Evolutionary conservation across 768 basidiomycete species (phyloP), one percentile per base, ranked within the genome.

Genomic region (Hydnomerulius pinastri): DNA sequence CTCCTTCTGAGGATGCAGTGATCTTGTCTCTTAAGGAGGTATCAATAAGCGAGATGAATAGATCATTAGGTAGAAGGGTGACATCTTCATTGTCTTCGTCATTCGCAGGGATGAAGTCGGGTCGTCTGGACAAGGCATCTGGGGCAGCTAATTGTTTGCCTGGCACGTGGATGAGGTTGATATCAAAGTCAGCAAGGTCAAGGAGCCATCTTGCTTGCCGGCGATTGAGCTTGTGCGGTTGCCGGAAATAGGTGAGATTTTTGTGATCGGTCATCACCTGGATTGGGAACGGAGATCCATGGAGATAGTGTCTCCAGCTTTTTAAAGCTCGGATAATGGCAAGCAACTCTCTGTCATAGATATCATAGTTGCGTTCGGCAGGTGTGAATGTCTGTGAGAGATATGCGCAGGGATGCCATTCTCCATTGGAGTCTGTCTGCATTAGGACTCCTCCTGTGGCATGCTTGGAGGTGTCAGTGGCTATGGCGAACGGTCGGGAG

Each of bases 351-450:
- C 24, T 0, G 50, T 83, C 72, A 50, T 79, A 69, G 17, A 77
- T 72, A 12, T 77, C 63, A 51, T 82, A 81, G 57, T 81, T 82
- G 2, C 60, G 24, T 55, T 83, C 72, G 0, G 73, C 59, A 0
- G 58, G 20, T 1, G 35, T 37, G 17, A 55, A 51, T 0, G 39
- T 18, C 2, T 48, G 6, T 1, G 32, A 39, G 9, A n/a, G 20
- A 18, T 17, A 15, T n/a, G n/a, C n/a, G n/a, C n/a, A n/a, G n/a
- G n/a, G n/a, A n/a, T n/a, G n/a, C n/a, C n/a, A n/a, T n/a, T 37
- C 36, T 1, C 48, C 29, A 20, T 43, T 50, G 8, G 17, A 4
- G 4, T 50, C 48, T 3, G 30, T 43, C 20, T 50, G 41, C 6
- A 43, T 17, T 0, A 50, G 41, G 7, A 48, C 25, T 3, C 23